Evolutionary conservation across 257 asterid species (phyloP), one percentile per base, ranked within the genome.

Genomic region (Mentha longifolia): DNA sequence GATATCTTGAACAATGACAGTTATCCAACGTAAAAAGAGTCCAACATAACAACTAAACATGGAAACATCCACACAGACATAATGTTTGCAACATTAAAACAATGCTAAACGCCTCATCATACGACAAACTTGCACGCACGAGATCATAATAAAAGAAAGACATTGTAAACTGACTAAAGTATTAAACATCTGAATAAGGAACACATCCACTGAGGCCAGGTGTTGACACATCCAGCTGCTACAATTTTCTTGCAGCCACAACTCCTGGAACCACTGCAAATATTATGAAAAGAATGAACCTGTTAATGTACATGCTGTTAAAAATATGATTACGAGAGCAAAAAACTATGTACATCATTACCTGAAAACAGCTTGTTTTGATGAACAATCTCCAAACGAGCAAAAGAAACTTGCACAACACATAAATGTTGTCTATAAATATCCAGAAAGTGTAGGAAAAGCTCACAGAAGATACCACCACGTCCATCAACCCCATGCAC

Each of bases 331-430:
- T 43, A 33, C 42, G 9, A 16, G 55, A 57, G 46, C 13, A 28
- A 49, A 60, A 33, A 54, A n/a, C 58, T 20, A 1, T n/a, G 51
- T 9, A 11, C 2, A 55, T 49, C 4, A 16, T 50, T 59, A 82
- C 83, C 86, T 69, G 73, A 61, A 59, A 69, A 79, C 66, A 68
- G 80, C 84, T 77, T 71, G 82, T 74, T 67, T 57, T 31, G 73
- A 79, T 74, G 85, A 76, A 78, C 78, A 71, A 68, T 76, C 72
- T 72, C 80, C 85, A 78, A 45, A 35, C 15, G 47, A 43, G 63
- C 65, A 72, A 81, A 67, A 31, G 72, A 43, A 76, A 68, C 70
- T 47, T 25, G 74, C 56, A 10, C 31, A 65, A 65, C 57, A 41
- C 74, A 52, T 37, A 45, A 60, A 20, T 62, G 17, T 68, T 17